Conservation (phyloP, 768 basidiomycete genomes). For the Amanita rimosa region DNA sequence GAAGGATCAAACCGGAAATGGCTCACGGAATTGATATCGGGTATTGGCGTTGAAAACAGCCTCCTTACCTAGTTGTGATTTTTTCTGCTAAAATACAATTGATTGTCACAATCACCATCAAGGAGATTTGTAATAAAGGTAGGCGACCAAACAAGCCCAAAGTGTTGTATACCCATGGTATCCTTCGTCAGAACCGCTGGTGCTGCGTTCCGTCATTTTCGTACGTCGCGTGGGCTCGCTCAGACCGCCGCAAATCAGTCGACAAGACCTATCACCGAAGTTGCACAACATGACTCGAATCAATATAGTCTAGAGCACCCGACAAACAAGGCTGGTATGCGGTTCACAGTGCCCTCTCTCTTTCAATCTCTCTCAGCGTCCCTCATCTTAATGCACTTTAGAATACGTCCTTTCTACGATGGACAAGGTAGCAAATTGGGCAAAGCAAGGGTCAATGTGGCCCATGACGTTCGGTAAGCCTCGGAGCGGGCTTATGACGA, state of each 20-base stretch:
- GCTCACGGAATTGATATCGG: too few species aligned
- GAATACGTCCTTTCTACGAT: slow-evolving; percentile 95
- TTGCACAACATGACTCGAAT: slow-evolving; percentile 73
- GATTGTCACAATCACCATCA: too few species aligned
- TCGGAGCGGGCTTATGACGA: background rate
- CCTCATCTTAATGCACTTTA: slow-evolving; percentile 23
- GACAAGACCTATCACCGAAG: slow-evolving; percentile 47
- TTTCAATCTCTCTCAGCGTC: too few species aligned
- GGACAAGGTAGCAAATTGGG: slow-evolving; percentile 98
- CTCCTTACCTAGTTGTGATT: too few species aligned
- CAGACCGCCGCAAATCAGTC: background rate
- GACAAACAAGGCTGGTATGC: slow-evolving; percentile 77
- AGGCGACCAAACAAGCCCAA: background rate
- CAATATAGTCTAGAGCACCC: slow-evolving; percentile 84
- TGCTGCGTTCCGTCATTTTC: background rate
- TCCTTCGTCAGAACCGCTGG: background rate
- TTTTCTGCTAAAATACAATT: too few species aligned
- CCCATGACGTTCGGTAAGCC: slow-evolving; percentile 87
- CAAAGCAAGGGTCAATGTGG: slow-evolving; percentile 96
- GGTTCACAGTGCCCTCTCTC: too few species aligned
- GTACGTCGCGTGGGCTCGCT: background rate
- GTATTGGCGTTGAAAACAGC: too few species aligned
- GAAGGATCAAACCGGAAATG: too few species aligned
- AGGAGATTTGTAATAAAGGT: too few species aligned
- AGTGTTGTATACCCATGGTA: background rate